Evolutionary conservation across 768 basidiomycete species (phyloP), one percentile per base, ranked within the genome.

Genomic region (Podaxis sp.): DNA sequence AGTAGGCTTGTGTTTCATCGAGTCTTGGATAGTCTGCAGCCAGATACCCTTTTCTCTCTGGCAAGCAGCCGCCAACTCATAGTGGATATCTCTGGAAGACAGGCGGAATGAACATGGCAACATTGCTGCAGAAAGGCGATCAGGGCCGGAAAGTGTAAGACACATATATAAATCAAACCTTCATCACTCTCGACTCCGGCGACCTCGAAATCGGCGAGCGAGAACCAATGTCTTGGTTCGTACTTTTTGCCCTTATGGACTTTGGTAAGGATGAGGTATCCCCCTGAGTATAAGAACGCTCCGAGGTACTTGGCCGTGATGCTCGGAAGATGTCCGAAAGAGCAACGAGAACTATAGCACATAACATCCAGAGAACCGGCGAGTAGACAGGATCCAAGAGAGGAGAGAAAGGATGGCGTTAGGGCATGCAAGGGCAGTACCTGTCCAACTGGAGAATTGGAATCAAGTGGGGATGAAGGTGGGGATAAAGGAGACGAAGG

Each of bases 301-400:
- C 91, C 95, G 25, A 93, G 80, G 71, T 97, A 98, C 73, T 91
- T 93, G 62, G 90, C 88, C 53, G 79, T 75, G 4, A 70, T 73
- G 65, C 68, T 79, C 44, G 71, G 76, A 57, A 75, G 65, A 11
- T 61, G 18, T 36, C 52, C 52, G 47, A 61, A 47, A 1, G 82
- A 74, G 37, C 79, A 78, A 48, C 74, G 65, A n/a, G 76, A 72
- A 47, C 80, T 80, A 62, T 86, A 83, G 68, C 91, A 87, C 64
- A 98, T 84, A 57, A 95, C 90, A 69, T 98, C 95, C 62, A 98
- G 73, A 1, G 93, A 87, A 9, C 95, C 95, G 1, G 89, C 87
- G 59, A 98, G 82, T 25, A 86, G 71, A 68, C 91, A 94, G 35
- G 82, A 81, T 0, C 91, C 93, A 32, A 98, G 82, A 27, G 87